Base-by-base conservation (phyloP, 495 filamentous ascomycete species). In the Apiosordaria backusii region DNA sequence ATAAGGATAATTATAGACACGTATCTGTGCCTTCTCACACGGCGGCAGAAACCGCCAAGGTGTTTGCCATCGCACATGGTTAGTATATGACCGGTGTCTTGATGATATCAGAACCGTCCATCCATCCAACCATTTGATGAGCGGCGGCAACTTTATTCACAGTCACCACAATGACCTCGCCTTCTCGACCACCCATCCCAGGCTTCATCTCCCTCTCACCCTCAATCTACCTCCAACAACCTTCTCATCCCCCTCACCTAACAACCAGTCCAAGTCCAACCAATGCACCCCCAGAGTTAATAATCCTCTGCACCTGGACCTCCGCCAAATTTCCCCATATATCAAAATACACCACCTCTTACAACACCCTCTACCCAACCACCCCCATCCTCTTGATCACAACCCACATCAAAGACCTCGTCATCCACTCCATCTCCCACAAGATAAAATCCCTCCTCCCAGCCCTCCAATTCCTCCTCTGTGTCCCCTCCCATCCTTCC, bases 241-340 rank as follows among this genome's bases (percentile, higher is more conserved):
- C 10, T 55, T 4, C 18, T 52, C 59, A 57, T 53, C 65, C 24
- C 26, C 52, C 65, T 25, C 60, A 22, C 60, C 45, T 29, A 35
- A 59, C 61, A 22, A 13, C 61, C 45, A 10, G 62, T 25, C 27
- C 54, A 61, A 60, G 35, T 23, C 16, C 4, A 26, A 35, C 22
- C n/a, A n/a, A n/a, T n/a, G n/a, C n/a, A n/a, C 62, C 69, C 16
- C 73, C 73, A 0, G 65, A 75, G 35, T 71, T 82, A 16, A 77
- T 84, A 57, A 66, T 84, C 58, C 68, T 84, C 69, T 67, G 72
- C 26, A 73, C 79, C 55, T 84, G 82, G 82, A 77, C 80, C 35
- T 81, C 80, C 25, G 65, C 76, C 24, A 57, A 61, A n/a, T 63
- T 75, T 19, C 69, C 71, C 19, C 78, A 82, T 67, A 72, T 82